These are phyloP conservation scores for Cutaneotrichosporon sp. DNA, from an alignment of 1,284 basidiomycete genomes.

Conservation along the genomic window DNA sequence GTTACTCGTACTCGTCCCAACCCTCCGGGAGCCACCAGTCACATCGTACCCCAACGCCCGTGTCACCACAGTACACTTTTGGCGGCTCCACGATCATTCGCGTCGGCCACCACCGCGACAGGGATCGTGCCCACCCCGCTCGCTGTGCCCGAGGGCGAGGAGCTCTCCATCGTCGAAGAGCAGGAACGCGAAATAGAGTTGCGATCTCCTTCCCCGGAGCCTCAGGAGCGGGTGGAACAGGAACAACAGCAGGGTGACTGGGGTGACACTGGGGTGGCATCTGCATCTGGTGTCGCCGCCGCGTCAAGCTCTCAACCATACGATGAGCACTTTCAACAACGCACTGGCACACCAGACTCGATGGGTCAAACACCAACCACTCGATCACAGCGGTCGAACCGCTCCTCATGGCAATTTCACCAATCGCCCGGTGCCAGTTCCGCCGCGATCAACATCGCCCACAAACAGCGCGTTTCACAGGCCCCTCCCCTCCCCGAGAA, in stretches of 20 bases:
- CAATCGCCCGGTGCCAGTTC: background rate
- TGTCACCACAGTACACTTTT: slow-evolving; percentile 17
- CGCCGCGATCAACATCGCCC: slow-evolving; percentile 8
- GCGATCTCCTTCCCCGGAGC: background rate
- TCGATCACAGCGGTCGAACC: background rate
- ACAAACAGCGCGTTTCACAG: slow-evolving; percentile 10
- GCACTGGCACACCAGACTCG: background rate
- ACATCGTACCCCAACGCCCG: slow-evolving; percentile 1
- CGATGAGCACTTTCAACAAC: background rate
- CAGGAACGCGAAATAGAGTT: background rate
- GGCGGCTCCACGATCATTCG: slow-evolving; percentile 1
- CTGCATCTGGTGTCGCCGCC: too few relatives aligned
- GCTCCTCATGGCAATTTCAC: slow-evolving; percentile 2
- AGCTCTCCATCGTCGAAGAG: background rate
- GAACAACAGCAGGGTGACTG: too few relatives aligned
- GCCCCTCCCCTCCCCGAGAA: slow-evolving; percentile 6
- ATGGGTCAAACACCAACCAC: background rate
- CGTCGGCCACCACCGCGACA: background rate
- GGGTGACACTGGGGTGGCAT: too few relatives aligned
- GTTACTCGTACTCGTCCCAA: background rate
- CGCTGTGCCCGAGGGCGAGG: background rate
- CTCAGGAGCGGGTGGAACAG: background rate
- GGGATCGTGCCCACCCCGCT: background rate
- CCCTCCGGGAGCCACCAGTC: background rate
- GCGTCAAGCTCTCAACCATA: too few relatives aligned